phyloP scores from a whole-genome alignment of 2,329 filamentous ascomycete species.

The Aspergillus bombycis region DNA sequence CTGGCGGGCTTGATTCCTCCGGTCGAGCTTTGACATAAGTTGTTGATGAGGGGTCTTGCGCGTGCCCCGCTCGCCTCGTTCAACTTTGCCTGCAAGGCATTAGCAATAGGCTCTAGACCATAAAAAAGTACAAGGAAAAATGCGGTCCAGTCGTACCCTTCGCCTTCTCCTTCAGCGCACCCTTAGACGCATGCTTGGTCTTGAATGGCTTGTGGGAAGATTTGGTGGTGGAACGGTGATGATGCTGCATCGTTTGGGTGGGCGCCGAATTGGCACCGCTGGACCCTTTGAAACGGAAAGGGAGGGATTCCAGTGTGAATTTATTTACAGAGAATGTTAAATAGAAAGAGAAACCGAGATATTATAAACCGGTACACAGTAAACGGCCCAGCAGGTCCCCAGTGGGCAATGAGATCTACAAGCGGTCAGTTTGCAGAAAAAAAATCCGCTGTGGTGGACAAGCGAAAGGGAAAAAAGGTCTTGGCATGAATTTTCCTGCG shows the following conservation, averaged over 20 bases:
- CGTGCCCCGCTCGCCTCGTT: conserved; percentile 68
- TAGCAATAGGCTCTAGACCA: conserved; percentile 15
- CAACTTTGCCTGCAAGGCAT: conserved; percentile 69
- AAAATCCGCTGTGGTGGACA: conserved; percentile 33
- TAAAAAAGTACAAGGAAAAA: not conserved
- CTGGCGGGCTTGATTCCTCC: conserved; percentile 93
- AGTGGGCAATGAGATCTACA: not conserved
- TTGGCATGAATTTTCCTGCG: conserved; percentile 43
- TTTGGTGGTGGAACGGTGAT: conserved; percentile 93
- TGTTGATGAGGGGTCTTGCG: conserved; percentile 93
- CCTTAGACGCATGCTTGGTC: conserved; percentile 85
- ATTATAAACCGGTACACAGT: conserved; percentile 10
- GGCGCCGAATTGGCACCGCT: conserved; percentile 71
- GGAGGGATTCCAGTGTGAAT: conserved; percentile 58
- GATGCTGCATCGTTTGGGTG: conserved; percentile 67
- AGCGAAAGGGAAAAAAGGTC: conserved; percentile 35
- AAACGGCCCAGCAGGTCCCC: conserved; percentile 6
- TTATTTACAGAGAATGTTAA: conserved; percentile 17
- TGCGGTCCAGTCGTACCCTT: conserved; percentile 64
- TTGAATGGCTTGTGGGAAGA: conserved; percentile 87
- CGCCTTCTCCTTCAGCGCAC: conserved; percentile 77
- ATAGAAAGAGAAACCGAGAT: conserved; percentile 14
- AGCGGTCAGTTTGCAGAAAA: conserved; percentile 4
- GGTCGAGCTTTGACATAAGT: conserved; percentile 95
- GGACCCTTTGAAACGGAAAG: conserved; percentile 81